phyloP scores from a whole-genome alignment of 495 filamentous ascomycete species.

The Cenococcum geophilum region DNA sequence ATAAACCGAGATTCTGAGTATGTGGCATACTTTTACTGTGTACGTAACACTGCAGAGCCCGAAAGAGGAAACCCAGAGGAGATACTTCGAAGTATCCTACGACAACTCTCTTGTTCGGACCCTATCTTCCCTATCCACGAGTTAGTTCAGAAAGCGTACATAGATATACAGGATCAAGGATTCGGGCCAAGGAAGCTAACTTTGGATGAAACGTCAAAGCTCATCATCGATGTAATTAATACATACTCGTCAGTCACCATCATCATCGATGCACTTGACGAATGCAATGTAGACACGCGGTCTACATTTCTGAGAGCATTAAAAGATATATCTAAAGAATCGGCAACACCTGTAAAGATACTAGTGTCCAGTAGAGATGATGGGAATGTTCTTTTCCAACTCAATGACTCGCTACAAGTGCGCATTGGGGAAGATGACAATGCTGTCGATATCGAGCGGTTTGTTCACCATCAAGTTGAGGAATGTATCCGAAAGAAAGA shows the following conservation, averaged over 20 bases:
- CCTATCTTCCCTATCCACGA: not conserved
- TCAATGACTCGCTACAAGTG: constrained; percentile 29
- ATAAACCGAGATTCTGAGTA: not conserved
- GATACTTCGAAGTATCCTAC: not conserved
- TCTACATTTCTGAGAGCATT: constrained; percentile 33
- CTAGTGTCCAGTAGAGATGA: constrained; percentile 38
- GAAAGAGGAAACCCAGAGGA: not conserved
- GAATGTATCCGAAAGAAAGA: constrained; percentile 11
- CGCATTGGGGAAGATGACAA: constrained; percentile 33
- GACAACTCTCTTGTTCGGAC: not conserved
- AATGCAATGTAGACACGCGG: constrained; percentile 36
- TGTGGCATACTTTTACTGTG: constrained; percentile 18
- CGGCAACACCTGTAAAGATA: constrained; percentile 35
- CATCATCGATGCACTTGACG: constrained; percentile 44
- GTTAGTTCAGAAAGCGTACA: not conserved
- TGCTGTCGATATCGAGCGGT: constrained; percentile 31
- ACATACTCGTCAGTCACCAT: constrained; percentile 31
- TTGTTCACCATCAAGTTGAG: constrained; percentile 25
- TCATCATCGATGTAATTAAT: constrained; percentile 6
- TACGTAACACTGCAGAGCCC: not conserved
- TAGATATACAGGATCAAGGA: not conserved
- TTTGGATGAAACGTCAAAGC: not conserved
- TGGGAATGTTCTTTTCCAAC: constrained; percentile 31
- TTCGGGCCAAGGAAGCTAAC: not conserved
- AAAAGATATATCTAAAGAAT: constrained; percentile 25